Percentiles rank a stretch among this genome's conserved stretches.
phyloP scores from a whole-genome alignment of 23 red algal species.

The Pyropia yezoensis region DNA sequence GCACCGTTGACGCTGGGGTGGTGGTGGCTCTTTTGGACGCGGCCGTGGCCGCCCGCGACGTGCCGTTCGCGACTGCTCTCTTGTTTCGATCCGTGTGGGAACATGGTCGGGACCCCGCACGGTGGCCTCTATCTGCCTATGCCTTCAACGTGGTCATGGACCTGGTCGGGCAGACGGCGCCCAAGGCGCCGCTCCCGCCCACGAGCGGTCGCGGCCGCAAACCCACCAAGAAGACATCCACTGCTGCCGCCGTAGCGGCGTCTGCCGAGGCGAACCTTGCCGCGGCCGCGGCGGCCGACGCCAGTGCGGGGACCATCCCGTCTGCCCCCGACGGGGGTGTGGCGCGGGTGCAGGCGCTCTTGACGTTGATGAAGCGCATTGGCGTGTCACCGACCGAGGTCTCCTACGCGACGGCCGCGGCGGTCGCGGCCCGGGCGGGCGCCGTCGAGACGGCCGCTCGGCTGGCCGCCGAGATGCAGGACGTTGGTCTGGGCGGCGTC shows the following conservation, averaged over 20 bases:
- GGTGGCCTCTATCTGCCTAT: too few species aligned
- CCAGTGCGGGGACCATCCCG: slow-evolving; percentile 10
- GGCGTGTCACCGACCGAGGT: slow-evolving; percentile 27
- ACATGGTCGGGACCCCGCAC: too few species aligned
- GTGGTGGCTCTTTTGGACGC: too few species aligned
- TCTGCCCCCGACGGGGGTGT: background rate
- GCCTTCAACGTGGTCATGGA: too few species aligned
- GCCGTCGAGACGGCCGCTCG: slow-evolving; percentile 32
- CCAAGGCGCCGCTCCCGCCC: slow-evolving; percentile 1
- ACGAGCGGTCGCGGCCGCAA: slow-evolving; percentile 13
- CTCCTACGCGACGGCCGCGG: slow-evolving; percentile 32
- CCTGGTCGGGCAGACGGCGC: too few species aligned
- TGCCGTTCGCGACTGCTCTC: too few species aligned
- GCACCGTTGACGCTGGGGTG: too few species aligned
- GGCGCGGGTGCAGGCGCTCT: slow-evolving; percentile 5
- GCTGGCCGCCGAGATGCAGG: slow-evolving; percentile 61
- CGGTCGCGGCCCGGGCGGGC: slow-evolving; percentile 7
- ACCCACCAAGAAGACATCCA: background rate
- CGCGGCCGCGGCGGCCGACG: slow-evolving; percentile 11
- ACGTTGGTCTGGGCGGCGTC: slow-evolving; percentile 30
- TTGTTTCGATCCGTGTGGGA: too few species aligned
- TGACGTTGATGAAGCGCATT: slow-evolving; percentile 25
- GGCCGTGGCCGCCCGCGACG: too few species aligned
- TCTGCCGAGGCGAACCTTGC: slow-evolving; percentile 11
- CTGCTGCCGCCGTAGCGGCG: slow-evolving; percentile 19